Evolutionary conservation across 371 early-diverging fungal genomes (phyloP).

Genomic region (Choanephora cucurbitarum): DNA sequence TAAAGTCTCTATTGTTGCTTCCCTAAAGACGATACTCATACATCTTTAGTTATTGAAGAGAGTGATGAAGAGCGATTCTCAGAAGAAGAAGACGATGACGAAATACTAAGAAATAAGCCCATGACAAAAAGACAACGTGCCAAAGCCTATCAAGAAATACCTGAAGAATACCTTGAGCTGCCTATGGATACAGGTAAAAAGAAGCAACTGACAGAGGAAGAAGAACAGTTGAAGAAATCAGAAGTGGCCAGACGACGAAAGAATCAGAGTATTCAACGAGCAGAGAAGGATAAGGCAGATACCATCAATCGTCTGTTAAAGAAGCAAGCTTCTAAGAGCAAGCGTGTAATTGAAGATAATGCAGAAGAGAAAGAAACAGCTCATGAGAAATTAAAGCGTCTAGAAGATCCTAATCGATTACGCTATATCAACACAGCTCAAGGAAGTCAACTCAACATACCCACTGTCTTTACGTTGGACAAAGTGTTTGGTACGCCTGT

Average conservation of each 20-base stretch:
- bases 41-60: background rate
- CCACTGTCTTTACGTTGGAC: slow-evolving; percentile 25
- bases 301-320: slow-evolving; percentile 76
- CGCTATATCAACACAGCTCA: slow-evolving; percentile 30
- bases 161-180: slow-evolving; percentile 67
- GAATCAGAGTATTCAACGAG: slow-evolving; percentile 75
- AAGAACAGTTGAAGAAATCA: slow-evolving; percentile 68
- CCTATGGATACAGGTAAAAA: slow-evolving; percentile 67
- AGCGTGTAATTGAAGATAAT: slow-evolving; percentile 58
- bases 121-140: slow-evolving; percentile 78
- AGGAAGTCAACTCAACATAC: slow-evolving; percentile 34
- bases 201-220: slow-evolving; percentile 66
- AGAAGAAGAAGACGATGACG: slow-evolving; percentile 42
- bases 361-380: slow-evolving; percentile 27
- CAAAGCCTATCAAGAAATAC: slow-evolving; percentile 56
- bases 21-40: background rate
- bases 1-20: no score
- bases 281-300: slow-evolving; percentile 77
- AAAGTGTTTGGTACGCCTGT: slow-evolving; percentile 35
- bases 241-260: slow-evolving; percentile 76
- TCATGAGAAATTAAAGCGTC: slow-evolving; percentile 19
- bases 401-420: slow-evolving; percentile 30
- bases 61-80: slow-evolving; percentile 29
- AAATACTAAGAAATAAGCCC: slow-evolving; percentile 51
- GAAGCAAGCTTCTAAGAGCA: slow-evolving; percentile 74